A percentile compares a stretch with the other conserved stretches of the same genome.
Evolutionary conservation across 169 alveolate genomes (phyloP).

Genomic region (Fabrea salina): DNA sequence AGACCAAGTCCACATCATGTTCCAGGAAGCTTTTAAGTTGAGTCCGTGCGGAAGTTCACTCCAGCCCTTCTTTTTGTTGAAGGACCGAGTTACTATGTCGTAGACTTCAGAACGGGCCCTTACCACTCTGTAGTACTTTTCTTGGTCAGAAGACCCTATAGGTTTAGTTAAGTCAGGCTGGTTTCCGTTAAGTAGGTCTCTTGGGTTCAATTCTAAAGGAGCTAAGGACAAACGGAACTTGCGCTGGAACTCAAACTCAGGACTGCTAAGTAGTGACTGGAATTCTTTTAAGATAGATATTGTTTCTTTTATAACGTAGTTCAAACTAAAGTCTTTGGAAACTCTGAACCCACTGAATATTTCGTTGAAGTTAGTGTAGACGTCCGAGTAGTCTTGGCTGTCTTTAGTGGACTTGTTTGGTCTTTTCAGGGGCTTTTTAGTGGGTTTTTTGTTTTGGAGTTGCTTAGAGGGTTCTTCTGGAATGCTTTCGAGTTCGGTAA

Average conservation of each 20-base stretch:
- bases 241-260: slow-evolving; percentile 12
- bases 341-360: slow-evolving; percentile 12
- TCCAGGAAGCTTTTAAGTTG: slow-evolving; percentile 67
- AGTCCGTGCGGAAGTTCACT: slow-evolving; percentile 75
- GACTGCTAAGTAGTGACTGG: neutral
- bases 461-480: neutral
- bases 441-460: neutral
- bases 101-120: slow-evolving; percentile 69
- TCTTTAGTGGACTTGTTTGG: neutral
- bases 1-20: slow-evolving; percentile 83
- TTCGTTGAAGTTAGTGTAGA: neutral
- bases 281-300: slow-evolving; percentile 16
- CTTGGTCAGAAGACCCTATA: neutral
- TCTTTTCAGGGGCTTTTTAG: neutral
- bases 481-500: neutral
- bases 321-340: neutral
- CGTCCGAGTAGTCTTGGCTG: neutral
- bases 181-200: neutral
- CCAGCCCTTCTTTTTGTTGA: slow-evolving; percentile 67
- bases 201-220: slow-evolving; percentile 33
- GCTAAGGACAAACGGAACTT: slow-evolving; percentile 24
- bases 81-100: slow-evolving; percentile 68
- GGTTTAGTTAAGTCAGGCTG: neutral
- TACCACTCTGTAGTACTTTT: slow-evolving; percentile 67
- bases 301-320: neutral